phyloP scores from a whole-genome alignment of 2,329 filamentous ascomycete species.

The Colletotrichum agaves region DNA sequence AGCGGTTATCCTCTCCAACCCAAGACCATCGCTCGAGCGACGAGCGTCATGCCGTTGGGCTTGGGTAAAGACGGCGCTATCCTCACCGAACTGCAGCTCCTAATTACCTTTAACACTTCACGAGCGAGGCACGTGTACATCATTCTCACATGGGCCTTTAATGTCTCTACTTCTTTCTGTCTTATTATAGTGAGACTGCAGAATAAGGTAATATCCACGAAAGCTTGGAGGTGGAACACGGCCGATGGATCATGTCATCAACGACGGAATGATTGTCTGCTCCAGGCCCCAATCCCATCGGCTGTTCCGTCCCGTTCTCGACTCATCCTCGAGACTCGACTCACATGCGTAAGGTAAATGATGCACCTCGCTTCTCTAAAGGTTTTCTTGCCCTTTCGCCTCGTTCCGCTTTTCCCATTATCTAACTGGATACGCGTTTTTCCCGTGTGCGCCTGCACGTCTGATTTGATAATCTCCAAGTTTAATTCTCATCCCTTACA shows the following conservation, averaged over 20 bases:
- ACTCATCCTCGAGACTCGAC: constrained; percentile 12
- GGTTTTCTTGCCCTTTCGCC: constrained; percentile 5
- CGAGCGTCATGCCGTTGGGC: background rate
- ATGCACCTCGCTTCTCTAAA: background rate
- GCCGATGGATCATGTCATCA: constrained; percentile 8
- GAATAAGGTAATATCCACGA: background rate
- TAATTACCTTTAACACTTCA: constrained; percentile 9
- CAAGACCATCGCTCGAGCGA: background rate
- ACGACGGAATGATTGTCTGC: constrained; percentile 1
- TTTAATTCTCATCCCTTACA: background rate
- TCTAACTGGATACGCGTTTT: background rate
- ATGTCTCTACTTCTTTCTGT: background rate
- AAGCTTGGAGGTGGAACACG: constrained; percentile 12
- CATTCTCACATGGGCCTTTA: background rate
- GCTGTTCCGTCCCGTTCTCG: constrained; percentile 10
- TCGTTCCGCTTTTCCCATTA: background rate
- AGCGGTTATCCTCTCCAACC: background rate
- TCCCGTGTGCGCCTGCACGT: constrained; percentile 1
- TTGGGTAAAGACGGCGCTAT: constrained; percentile 12
- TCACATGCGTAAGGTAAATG: constrained; percentile 10
- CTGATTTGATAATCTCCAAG: constrained; percentile 6
- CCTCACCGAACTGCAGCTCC: background rate
- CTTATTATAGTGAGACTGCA: background rate
- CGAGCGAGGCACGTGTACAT: constrained; percentile 17
- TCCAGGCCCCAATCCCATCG: constrained; percentile 7